These are phyloP conservation scores for Gentiana straminea DNA, from an alignment of 257 asterid genomes.

Conservation along the genomic window DNA sequence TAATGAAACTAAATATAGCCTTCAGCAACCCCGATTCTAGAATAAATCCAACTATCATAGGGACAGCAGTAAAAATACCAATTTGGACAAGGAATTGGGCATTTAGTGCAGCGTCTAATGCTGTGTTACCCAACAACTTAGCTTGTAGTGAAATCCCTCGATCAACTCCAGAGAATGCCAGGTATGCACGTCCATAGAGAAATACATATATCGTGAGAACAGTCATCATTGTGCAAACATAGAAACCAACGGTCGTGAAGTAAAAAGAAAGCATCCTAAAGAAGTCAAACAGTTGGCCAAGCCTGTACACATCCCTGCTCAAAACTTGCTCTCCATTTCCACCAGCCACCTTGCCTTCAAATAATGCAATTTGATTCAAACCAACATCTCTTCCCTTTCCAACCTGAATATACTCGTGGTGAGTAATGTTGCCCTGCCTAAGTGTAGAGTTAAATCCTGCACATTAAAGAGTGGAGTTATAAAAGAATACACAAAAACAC, in stretches of 20 bases:
- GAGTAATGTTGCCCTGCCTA: constrained; percentile 97
- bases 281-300: constrained; percentile 95
- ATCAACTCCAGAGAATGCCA: constrained; percentile 98
- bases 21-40: constrained; percentile 80
- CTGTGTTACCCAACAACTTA: constrained; percentile 59
- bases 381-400: constrained; percentile 99
- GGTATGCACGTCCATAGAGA: constrained; percentile 90
- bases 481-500: too few relatives aligned
- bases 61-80: constrained; percentile 95
- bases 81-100: constrained; percentile 97
- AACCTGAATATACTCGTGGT: constrained; percentile 90
- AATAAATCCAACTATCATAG: constrained; percentile 94
- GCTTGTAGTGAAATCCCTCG: constrained; percentile 59
- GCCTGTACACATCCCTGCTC: constrained; percentile 95
- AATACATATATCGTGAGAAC: constrained; percentile 87
- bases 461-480: constrained; percentile 7
- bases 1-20: constrained; percentile 93
- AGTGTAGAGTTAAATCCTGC: constrained; percentile 96
- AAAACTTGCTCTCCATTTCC: constrained; percentile 99
- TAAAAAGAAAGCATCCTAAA: constrained; percentile 92
- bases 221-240: constrained; percentile 99
- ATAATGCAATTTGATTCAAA: constrained; percentile 88
- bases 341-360: constrained; percentile 99
- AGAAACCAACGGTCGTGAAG: constrained; percentile 91
- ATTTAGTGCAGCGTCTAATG: constrained; percentile 75